A percentile compares a stretch with the other conserved stretches of the same genome.
Conservation (phyloP, 176 grass and related monocot species). For the Rhynchospora pubera region DNA sequence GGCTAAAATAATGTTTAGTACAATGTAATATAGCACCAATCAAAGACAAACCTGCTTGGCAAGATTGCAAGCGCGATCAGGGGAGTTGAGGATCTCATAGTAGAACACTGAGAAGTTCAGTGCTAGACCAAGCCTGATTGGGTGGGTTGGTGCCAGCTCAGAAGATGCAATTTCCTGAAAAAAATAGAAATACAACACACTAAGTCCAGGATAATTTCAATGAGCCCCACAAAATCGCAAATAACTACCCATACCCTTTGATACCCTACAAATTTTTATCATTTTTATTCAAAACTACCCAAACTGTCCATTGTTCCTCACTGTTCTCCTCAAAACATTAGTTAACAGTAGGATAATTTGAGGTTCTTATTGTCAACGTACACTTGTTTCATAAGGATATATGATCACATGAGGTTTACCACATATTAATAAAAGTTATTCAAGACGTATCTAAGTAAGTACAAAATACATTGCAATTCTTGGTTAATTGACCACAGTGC, state of each 20-base stretch:
- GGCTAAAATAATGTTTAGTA: background rate
- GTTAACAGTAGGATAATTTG: background rate
- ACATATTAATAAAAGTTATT: background rate
- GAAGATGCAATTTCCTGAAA: slow-evolving; percentile 72
- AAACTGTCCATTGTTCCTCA: background rate
- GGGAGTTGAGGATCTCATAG: slow-evolving; percentile 82
- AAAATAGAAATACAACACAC: background rate
- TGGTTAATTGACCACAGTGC: background rate
- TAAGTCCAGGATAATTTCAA: background rate
- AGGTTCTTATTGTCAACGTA: background rate
- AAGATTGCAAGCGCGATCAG: slow-evolving; percentile 79
- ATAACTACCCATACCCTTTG: background rate
- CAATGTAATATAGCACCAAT: background rate
- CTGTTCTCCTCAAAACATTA: background rate
- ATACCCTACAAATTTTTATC: background rate
- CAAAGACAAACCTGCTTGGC: slow-evolving; percentile 59
- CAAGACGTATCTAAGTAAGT: background rate
- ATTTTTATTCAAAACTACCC: background rate
- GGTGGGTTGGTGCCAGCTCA: slow-evolving; percentile 74
- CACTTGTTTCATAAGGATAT: background rate
- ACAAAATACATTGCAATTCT: background rate
- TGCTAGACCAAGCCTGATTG: slow-evolving; percentile 78
- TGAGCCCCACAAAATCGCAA: background rate
- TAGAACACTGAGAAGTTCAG: slow-evolving; percentile 96
- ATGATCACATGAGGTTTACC: background rate